Evolutionary conservation across 228 moss, liverwort and hornwort species (phyloP).

Genomic region (Sphagnum fallax): DNA sequence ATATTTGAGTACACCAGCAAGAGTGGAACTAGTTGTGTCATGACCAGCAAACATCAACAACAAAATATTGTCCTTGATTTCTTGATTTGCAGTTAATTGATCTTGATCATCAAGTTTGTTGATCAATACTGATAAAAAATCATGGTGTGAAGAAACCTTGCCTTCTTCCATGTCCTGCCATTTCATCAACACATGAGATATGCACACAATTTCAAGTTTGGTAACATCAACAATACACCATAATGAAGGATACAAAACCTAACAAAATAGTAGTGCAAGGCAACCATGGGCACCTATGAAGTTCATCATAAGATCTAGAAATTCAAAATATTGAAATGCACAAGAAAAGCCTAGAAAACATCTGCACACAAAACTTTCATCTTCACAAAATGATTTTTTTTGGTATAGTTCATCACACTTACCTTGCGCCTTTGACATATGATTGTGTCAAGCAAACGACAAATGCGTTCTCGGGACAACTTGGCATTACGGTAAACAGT

Average conservation of each 20-base stretch:
- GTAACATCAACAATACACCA: too few relatives aligned
- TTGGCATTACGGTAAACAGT: slow-evolving; percentile 11
- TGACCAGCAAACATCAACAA: slow-evolving; percentile 25
- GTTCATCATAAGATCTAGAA: too few relatives aligned
- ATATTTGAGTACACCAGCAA: slow-evolving; percentile 23
- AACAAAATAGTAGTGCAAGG: too few relatives aligned
- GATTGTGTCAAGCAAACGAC: slow-evolving; percentile 6
- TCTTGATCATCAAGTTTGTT: slow-evolving; percentile 19
- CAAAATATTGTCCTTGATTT: slow-evolving; percentile 32
- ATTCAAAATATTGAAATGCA: too few relatives aligned
- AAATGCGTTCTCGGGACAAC: slow-evolving; percentile 1
- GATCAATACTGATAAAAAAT: slow-evolving; percentile 24
- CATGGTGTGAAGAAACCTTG: not conserved
- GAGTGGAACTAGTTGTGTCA: slow-evolving; percentile 17
- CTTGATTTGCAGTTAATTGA: slow-evolving; percentile 7
- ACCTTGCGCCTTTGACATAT: slow-evolving; percentile 17
- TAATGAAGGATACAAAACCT: too few relatives aligned
- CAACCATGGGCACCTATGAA: too few relatives aligned
- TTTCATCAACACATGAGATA: too few relatives aligned
- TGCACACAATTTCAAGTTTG: too few relatives aligned
- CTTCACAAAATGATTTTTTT: too few relatives aligned
- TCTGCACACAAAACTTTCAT: too few relatives aligned
- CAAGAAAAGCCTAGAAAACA: too few relatives aligned
- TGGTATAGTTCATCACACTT: too few relatives aligned
- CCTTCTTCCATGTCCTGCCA: slow-evolving; percentile 31